These are phyloP conservation scores for Glycine tomentella DNA, from an alignment of 306 rosid genomes.

Conservation along the genomic window DNA sequence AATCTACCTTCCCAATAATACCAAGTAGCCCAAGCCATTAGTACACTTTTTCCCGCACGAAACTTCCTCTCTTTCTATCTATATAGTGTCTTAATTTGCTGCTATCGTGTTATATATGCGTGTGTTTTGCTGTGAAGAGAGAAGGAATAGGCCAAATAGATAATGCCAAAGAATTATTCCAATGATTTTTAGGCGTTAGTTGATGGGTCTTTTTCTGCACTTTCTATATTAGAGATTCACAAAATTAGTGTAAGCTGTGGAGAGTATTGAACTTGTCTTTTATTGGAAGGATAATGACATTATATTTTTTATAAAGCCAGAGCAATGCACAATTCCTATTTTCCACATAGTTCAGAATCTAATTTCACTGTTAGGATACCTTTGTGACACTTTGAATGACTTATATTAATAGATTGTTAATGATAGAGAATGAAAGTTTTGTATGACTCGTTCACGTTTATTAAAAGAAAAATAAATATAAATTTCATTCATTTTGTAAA, in stretches of 20 bases:
- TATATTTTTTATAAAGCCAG: background rate
- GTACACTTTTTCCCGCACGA: conserved; percentile 52
- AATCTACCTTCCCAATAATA: conserved; percentile 23
- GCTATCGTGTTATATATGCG: background rate
- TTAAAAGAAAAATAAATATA: background rate
- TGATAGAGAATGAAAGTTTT: background rate
- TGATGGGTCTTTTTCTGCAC: background rate
- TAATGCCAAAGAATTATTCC: background rate
- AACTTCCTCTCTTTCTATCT: conserved; percentile 11
- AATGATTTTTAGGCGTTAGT: background rate
- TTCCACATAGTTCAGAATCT: background rate
- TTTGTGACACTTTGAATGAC: too few relatives aligned
- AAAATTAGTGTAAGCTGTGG: background rate
- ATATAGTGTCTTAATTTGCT: background rate
- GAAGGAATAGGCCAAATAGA: background rate
- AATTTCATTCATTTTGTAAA: background rate
- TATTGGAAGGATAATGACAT: background rate
- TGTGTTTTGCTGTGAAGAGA: background rate
- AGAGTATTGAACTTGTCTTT: conserved; percentile 2
- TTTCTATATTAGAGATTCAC: background rate
- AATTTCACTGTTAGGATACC: background rate
- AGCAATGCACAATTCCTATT: background rate
- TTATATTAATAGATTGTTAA: too few relatives aligned
- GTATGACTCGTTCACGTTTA: background rate
- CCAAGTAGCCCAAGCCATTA: conserved; percentile 36